These are phyloP conservation scores for Lactarius sp. DNA, from an alignment of 768 basidiomycete genomes.

Conservation along the genomic window DNA sequence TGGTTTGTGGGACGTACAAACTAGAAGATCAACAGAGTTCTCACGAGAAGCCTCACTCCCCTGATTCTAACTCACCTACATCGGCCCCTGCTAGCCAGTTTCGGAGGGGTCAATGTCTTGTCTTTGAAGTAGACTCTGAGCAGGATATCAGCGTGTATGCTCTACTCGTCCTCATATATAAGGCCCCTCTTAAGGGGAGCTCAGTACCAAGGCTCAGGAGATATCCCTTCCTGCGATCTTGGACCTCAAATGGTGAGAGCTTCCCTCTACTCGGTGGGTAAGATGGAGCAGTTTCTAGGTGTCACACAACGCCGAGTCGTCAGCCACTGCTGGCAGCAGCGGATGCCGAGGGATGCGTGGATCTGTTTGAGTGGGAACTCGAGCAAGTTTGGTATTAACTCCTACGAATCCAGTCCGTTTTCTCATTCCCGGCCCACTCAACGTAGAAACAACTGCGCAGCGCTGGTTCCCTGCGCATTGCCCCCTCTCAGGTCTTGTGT, in stretches of 20 bases:
- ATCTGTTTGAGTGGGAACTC: slow-evolving; percentile 52
- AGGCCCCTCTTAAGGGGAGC: not conserved
- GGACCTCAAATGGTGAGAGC: slow-evolving; percentile 87
- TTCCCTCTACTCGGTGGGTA: not conserved
- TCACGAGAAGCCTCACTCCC: slow-evolving; percentile 9
- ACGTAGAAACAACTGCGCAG: slow-evolving; percentile 33
- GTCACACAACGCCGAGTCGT: slow-evolving; percentile 43
- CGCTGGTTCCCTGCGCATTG: slow-evolving; percentile 44
- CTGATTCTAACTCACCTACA: not conserved
- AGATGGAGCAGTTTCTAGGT: slow-evolving; percentile 40
- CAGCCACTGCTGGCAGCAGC: slow-evolving; percentile 64
- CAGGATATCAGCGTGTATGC: slow-evolving; percentile 36
- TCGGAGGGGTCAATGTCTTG: slow-evolving; percentile 68
- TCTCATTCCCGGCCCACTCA: not conserved
- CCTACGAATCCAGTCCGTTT: not conserved
- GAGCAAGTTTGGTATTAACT: slow-evolving; percentile 39
- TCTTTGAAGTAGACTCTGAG: slow-evolving; percentile 46
- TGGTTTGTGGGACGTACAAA: slow-evolving; percentile 92
- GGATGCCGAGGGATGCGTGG: slow-evolving; percentile 78
- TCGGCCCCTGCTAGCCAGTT: slow-evolving; percentile 31
- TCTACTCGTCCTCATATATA: not conserved
- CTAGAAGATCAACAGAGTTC: slow-evolving; percentile 41
- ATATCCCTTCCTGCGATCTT: slow-evolving; percentile 75
- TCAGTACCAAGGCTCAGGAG: slow-evolving; percentile 56
- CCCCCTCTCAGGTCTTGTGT: slow-evolving; percentile 58